A percentile compares a stretch with the other conserved stretches of the same genome.
phyloP scores from a whole-genome alignment of 371 early-diverging fungal genomes.

The Apophysomyces variabilis region DNA sequence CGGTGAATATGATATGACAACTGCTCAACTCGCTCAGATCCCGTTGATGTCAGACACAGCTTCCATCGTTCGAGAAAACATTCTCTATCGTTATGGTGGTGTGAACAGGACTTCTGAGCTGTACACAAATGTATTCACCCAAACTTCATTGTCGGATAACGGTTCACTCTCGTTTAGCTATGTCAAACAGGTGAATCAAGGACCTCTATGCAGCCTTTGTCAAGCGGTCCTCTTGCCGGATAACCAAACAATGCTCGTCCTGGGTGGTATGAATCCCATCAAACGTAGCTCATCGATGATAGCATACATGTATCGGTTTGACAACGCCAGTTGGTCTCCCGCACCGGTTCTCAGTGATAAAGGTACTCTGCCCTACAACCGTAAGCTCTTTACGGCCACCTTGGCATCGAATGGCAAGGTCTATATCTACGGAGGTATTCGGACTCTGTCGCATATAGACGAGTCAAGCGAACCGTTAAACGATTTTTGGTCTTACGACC shows the following conservation, averaged over 20 bases:
- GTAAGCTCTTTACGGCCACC: slow-evolving; percentile 4
- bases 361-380: slow-evolving; percentile 11
- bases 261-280: slow-evolving; percentile 7
- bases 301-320: slow-evolving; percentile 14
- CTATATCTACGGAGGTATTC: slow-evolving; percentile 19
- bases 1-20: background rate
- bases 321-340: slow-evolving; percentile 13
- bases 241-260: slow-evolving; percentile 14
- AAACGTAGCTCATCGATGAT: background rate
- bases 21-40: background rate
- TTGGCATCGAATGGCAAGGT: slow-evolving; percentile 18
- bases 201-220: background rate
- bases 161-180: background rate
- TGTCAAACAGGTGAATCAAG: background rate
- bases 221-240: slow-evolving; percentile 17
- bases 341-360: slow-evolving; percentile 6
- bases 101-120: background rate
- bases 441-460: background rate
- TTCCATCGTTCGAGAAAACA: background rate
- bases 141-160: background rate
- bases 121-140: background rate
- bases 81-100: slow-evolving; percentile 18
- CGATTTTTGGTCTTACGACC: slow-evolving; percentile 22
- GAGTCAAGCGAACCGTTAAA: background rate
- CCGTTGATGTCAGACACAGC: slow-evolving; percentile 2